These are phyloP conservation scores for Zymoseptoria passerinii DNA, from an alignment of 2,329 filamentous ascomycete species.

Conservation along the genomic window DNA sequence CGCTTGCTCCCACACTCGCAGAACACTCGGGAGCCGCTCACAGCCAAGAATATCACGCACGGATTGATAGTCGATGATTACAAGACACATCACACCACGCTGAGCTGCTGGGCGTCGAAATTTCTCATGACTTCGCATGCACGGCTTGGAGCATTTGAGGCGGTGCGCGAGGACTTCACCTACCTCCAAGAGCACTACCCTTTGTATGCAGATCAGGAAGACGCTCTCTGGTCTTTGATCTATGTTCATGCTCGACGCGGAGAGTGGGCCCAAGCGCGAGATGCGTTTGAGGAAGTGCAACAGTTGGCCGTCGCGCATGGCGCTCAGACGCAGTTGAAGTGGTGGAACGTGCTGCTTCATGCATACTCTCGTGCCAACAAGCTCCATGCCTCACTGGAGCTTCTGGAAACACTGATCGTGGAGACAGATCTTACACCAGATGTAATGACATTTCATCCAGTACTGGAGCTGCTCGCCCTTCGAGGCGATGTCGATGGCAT, in stretches of 20 bases:
- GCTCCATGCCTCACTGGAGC: conserved; percentile 54
- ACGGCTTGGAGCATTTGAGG: conserved; percentile 23
- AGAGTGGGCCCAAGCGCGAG: conserved; percentile 51
- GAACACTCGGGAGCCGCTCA: not conserved
- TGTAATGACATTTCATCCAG: conserved; percentile 57
- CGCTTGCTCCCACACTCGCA: conserved; percentile 4
- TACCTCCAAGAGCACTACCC: conserved; percentile 21
- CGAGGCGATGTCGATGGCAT: conserved; percentile 67
- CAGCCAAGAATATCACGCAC: conserved; percentile 4
- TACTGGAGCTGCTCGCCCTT: conserved; percentile 64
- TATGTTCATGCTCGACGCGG: conserved; percentile 63
- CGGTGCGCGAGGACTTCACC: conserved; percentile 29
- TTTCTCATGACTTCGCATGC: conserved; percentile 26
- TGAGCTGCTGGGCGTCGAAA: conserved; percentile 13
- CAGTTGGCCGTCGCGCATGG: conserved; percentile 20
- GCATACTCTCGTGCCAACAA: conserved; percentile 60
- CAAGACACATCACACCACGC: conserved; percentile 16
- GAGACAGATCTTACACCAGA: conserved; percentile 45
- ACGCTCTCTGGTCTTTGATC: conserved; percentile 45
- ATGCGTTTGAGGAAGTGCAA: conserved; percentile 55
- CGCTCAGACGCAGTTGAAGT: conserved; percentile 45
- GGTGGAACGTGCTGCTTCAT: conserved; percentile 72
- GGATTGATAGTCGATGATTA: conserved; percentile 20
- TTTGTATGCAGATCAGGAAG: conserved; percentile 13
- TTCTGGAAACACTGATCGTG: conserved; percentile 54